Base-by-base conservation (phyloP, 2,329 filamentous ascomycete species). In the Sclerotinia spermophila region DNA sequence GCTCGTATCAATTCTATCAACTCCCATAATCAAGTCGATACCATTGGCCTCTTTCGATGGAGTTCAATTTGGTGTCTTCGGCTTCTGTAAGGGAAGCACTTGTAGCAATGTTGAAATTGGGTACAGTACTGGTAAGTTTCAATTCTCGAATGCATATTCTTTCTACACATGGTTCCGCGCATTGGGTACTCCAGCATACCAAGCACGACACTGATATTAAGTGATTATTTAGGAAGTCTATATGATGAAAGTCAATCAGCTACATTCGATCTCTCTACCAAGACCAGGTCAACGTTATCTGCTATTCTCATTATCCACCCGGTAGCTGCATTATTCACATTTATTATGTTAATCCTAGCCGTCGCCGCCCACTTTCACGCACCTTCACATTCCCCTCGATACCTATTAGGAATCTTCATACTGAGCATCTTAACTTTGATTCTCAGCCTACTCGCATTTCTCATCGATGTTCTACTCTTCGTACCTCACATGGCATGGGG, bases 401-500 rank as follows among this genome's bases (percentile, higher is more conserved):
- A 94, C 79, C 87, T 98, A 6, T 87, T 98, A 45, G 87, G 88
- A 40, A 84, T 98, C 45, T 90, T 97, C 74, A 94, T 98, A 74
- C 86, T 98, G 75, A 90, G 92, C 71, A 89, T 98, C 73, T 86
- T 97, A 65, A 94, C 94, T 13, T 89, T 98, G 61, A 83, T 98
- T 42, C 86, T 96, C 74, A 90, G 92, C 61, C 85, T 97, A 1
- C 85, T 97, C 70, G 92, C 94, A 35, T 98, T 98, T 82, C 84
- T 99, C 38, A 90, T 98, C 77, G 96, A 99, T 81, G 92, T 98
- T 38, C 84, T 99, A 45, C 85, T 99, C 33, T 99, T 99, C 79
- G 92, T 97, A 24, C 96, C 96, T 62, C 94, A 98, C 81, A 83
- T 97, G 82, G 88, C 90, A 78, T 98, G 94, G 93, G 96, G 94